Evolutionary conservation across 164 flowering plant species (phyloP), one percentile per base, ranked within the genome.

Genomic region (Chimonanthus praecox): DNA sequence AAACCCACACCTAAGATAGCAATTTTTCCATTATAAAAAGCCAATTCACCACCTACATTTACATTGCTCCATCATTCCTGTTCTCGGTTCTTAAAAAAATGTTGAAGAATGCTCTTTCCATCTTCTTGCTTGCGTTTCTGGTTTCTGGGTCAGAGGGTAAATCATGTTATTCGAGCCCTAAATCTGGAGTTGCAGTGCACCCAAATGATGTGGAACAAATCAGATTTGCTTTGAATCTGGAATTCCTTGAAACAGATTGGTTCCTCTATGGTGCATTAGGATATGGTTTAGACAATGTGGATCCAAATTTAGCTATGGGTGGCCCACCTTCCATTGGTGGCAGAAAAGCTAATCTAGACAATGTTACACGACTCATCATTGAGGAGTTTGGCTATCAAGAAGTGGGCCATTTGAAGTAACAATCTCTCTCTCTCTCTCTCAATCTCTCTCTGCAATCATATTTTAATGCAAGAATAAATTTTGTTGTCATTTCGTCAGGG

Each of bases 381-480:
- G 64, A n/a, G 4, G 83, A 87, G 72, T 86, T 86, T 70, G 89
- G 69, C 46, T 75, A 33, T 62, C 78, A 86, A 68, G 88, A 87
- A 82, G 79, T 87, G 44, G 89, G 85, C 60, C 90, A 87, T 70
- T 74, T 87, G 72, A 87, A 87, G 90, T 87, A 11, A 44, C 51
- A 13, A 43, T 58, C 62, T n/a, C 45, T 20, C 49, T 74, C 21
- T 20, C 68, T 33, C 70, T 63, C 21, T n/a, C 5, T 3, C 44
- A 20, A 20, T 15, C 58, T n/a, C 68, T 61, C 58, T 10, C 20
- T 7, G 13, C 20, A 51, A 8, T 11, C 7, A 51, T 51, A 7
- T 50, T 50, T 8, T 50, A 51, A 9, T 15, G 3, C 58, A 51
- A 51, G 58, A 7, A 51, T 51, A 9, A 9, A 9, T 51, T 51